Base-by-base conservation (phyloP, 2,329 filamentous ascomycete species). In the Xylariales sp. region DNA sequence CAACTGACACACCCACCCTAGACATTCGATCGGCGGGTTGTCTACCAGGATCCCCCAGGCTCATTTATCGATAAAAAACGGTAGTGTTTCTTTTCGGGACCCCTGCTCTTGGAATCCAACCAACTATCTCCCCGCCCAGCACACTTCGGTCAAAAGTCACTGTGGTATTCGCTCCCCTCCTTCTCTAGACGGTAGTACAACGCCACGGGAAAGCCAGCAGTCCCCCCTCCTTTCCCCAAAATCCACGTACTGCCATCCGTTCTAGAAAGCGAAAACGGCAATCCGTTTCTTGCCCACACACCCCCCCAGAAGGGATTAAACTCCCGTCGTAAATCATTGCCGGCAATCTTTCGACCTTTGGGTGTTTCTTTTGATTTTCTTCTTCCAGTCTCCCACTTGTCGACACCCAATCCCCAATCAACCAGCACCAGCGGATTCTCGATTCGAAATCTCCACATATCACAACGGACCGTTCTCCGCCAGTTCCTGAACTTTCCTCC, bases 141-240 rank as follows among this genome's bases (percentile, higher is more conserved):
- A 14, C 17, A 13, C 8, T 38, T 38, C 35, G 35, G 35, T 38
- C 35, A 38, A 21, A 38, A 25, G 23, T 25, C 23, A n/a, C 23
- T 25, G 35, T 37, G 11, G 34, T 16, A 14, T 16, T 28, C 34
- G 27, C 29, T 37, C 20, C 17, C 24, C 35, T 19, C 35, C 28
- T 37, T 25, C 29, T 37, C 29, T 37, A 16, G 25, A 19, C 15
- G 24, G 23, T 37, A 25, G 17, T 18, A 29, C 34, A 37, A 25
- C 34, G 27, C 27, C 19, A 20, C 31, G n/a, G n/a, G 34, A 37
- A 16, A 30, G 10, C 28, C 14, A 7, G 7, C 28, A 10, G 14
- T 30, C 28, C 28, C 11, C 10, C 28, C 16, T n/a, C n/a, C n/a
- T n/a, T n/a, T n/a, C n/a, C n/a, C n/a, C n/a, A n/a, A n/a, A n/a